Evolutionary conservation across 176 grass and related monocot species (phyloP).

Genomic region (Cenchrus americanus): DNA sequence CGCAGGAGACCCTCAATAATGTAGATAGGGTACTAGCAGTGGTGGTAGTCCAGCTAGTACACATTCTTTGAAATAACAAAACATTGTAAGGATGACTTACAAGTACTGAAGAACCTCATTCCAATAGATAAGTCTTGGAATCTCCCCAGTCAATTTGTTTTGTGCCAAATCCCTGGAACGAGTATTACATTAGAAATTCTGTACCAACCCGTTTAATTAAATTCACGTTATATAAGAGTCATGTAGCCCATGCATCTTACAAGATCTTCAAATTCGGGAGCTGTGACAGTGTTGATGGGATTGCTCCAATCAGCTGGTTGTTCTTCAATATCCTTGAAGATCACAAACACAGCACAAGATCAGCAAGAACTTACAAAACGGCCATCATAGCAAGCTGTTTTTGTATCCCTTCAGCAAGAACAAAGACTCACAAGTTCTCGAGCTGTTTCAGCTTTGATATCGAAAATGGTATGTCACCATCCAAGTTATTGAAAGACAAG

Average conservation of each 20-base stretch:
- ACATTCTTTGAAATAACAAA: background rate
- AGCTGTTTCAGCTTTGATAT: slow-evolving; percentile 91
- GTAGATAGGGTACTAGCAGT: background rate
- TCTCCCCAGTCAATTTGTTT: slow-evolving; percentile 91
- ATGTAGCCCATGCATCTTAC: slow-evolving; percentile 46
- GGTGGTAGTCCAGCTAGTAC: background rate
- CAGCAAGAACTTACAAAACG: background rate
- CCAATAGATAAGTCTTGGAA: slow-evolving; percentile 98
- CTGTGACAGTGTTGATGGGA: slow-evolving; percentile 92
- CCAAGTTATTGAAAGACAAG: slow-evolving; percentile 91
- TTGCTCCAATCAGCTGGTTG: slow-evolving; percentile 79
- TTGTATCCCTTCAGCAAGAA: background rate
- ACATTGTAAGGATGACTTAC: slow-evolving; percentile 50
- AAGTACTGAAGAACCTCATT: slow-evolving; percentile 96
- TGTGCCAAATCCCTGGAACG: slow-evolving; percentile 83
- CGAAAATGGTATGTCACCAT: slow-evolving; percentile 92
- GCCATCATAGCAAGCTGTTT: background rate
- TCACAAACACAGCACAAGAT: background rate
- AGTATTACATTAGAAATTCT: background rate
- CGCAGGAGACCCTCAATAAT: background rate
- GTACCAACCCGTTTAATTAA: background rate
- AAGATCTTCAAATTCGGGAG: slow-evolving; percentile 91
- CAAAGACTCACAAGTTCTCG: slow-evolving; percentile 69
- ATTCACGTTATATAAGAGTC: background rate
- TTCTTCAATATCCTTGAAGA: slow-evolving; percentile 86